Base-by-base conservation (phyloP, 352 stramenopile genomes). In the Globisporangium spinosum region DNA sequence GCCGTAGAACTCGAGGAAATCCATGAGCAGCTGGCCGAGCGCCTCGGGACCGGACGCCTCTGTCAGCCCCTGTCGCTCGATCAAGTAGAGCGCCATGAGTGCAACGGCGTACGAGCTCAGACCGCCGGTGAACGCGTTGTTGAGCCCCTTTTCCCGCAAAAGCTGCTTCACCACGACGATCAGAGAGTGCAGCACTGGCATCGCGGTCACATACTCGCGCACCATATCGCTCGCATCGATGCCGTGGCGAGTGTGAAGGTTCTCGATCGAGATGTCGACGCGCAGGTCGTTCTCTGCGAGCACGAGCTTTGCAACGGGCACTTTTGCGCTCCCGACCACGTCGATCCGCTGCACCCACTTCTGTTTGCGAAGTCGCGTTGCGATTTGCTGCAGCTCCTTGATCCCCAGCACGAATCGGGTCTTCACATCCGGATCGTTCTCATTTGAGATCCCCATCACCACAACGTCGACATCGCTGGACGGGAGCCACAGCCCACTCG, bases 251-350 rank as follows among this genome's bases (percentile, higher is more conserved):
- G 87, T 95, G 67, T 97, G 90, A 7, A 81, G 66, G 25, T 91
- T 94, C 72, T 97, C 89, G 47, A 97, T 94, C 6, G 89, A 95
- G 51, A 97, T 93, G 69, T 97, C 91, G 29, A 98, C 84, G 49
- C 84, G 79, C 34, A 93, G 66, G 35, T 77, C 76, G n/a, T 76
- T 72, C 15, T 77, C 77, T 7, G 79, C 79, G 47, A 94, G 68
- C 58, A 89, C 73, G 43, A 95, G 66, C 68, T 95, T 96, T 25
- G 91, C 89, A 2, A 97, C 90, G 0, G 89, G 89, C 25, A 97
- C 89, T 56, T 93, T 93, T 13, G 89, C 86, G 47, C 83, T 80
- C 13, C 84, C 70, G n/a, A 97, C 81, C 8, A 95, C 83, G 40
- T 95, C 87, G 35, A 94, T 89, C 23, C 82, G 78, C 55, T 92